phyloP scores from a whole-genome alignment of 1,139 yeast species.

The Chernovozyma aurita region DNA sequence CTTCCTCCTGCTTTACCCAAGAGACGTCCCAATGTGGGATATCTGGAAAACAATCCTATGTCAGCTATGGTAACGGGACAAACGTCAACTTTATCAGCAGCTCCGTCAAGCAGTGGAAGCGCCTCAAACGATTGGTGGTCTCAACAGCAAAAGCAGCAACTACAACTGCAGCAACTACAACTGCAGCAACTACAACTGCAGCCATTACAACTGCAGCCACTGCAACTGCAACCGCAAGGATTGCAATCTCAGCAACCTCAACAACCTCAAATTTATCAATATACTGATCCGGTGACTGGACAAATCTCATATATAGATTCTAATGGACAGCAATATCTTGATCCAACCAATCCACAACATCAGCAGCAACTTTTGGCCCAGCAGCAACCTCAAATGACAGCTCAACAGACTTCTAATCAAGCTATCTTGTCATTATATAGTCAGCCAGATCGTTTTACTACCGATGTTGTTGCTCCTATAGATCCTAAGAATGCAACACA shows the following conservation, averaged over 20 bases:
- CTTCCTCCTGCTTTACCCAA: slow-evolving; percentile 45
- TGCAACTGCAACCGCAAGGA: slow-evolving; percentile 12
- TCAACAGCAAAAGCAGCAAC: slow-evolving; percentile 12
- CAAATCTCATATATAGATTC: slow-evolving; percentile 54
- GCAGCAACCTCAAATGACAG: slow-evolving; percentile 36
- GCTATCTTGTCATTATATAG: slow-evolving; percentile 37
- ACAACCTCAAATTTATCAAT: slow-evolving; percentile 50
- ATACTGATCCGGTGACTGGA: slow-evolving; percentile 61
- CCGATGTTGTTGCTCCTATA: slow-evolving; percentile 23
- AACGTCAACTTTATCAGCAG: not conserved
- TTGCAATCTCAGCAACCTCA: slow-evolving; percentile 7
- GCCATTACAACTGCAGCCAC: slow-evolving; percentile 10
- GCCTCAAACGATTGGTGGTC: slow-evolving; percentile 24
- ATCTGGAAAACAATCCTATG: slow-evolving; percentile 16
- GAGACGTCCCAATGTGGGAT: slow-evolving; percentile 27
- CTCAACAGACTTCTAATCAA: slow-evolving; percentile 43
- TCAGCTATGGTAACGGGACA: slow-evolving; percentile 10
- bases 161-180: slow-evolving; percentile 11
- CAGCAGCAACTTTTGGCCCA: slow-evolving; percentile 47
- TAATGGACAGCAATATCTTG: slow-evolving; percentile 57
- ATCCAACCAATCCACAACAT: slow-evolving; percentile 50
- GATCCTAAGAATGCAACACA: slow-evolving; percentile 14
- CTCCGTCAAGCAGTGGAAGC: slow-evolving; percentile 10
- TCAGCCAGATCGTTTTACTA: slow-evolving; percentile 28
- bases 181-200: slow-evolving; percentile 10